These are phyloP conservation scores for Verticillium dahliae DNA, from an alignment of 2,329 filamentous ascomycete species.

Conservation along the genomic window DNA sequence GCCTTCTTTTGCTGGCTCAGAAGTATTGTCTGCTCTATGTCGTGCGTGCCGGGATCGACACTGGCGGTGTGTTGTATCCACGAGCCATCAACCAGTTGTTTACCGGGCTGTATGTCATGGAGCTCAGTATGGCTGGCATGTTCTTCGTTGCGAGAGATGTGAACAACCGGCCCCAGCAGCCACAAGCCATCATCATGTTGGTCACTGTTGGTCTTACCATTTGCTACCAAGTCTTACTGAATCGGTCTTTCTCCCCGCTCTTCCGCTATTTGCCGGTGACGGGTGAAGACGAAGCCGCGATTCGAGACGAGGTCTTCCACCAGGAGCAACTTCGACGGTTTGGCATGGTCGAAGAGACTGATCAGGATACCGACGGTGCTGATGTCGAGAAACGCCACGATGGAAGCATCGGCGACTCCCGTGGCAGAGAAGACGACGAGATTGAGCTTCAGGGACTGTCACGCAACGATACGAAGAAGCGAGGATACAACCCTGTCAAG, in stretches of 20 bases:
- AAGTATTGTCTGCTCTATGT: conserved; percentile 97
- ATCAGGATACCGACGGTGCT: conserved; percentile 37
- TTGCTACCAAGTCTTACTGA: conserved; percentile 74
- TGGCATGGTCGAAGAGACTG: conserved; percentile 48
- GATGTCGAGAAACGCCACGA: conserved; percentile 34
- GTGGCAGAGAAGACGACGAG: conserved; percentile 17
- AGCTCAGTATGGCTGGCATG: conserved; percentile 79
- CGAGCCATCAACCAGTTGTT: conserved; percentile 93
- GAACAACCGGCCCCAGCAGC: conserved; percentile 26
- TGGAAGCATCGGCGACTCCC: conserved; percentile 34
- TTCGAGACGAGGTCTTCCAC: conserved; percentile 86
- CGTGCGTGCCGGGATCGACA: conserved; percentile 82
- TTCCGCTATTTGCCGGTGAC: conserved; percentile 90
- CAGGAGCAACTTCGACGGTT: conserved; percentile 67
- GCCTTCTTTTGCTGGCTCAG: conserved; percentile 87
- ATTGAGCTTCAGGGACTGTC: conserved; percentile 25
- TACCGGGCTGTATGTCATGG: conserved; percentile 90
- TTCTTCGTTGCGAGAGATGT: conserved; percentile 71
- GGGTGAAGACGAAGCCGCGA: conserved; percentile 86
- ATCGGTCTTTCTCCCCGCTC: conserved; percentile 76
- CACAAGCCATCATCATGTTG: conserved; percentile 83
- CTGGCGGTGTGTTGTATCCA: conserved; percentile 86
- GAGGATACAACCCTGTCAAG: conserved; percentile 38
- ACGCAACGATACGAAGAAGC: conserved; percentile 20
- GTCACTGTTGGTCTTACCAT: conserved; percentile 63